phyloP scores from a whole-genome alignment of 305 asterid species.

The Fraxinus dipetala region DNA sequence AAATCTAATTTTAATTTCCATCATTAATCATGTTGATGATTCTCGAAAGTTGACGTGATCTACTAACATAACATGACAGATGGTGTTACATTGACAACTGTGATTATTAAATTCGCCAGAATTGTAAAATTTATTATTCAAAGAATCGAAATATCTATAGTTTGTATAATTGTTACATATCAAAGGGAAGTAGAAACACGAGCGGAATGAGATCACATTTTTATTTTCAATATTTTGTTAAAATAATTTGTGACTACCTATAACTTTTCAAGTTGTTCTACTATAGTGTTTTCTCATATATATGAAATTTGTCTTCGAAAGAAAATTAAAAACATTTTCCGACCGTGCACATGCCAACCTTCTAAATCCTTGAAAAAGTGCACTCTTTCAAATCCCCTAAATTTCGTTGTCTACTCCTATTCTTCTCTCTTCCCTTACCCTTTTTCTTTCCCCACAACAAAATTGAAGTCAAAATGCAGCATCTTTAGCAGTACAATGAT shows the following conservation, averaged over 20 bases:
- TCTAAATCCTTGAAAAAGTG: not conserved
- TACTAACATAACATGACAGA: not conserved
- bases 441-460: not conserved
- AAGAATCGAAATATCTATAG: not conserved
- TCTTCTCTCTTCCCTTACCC: not conserved
- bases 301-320: not conserved
- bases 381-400: not conserved
- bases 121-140: not conserved
- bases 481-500: slow-evolving; percentile 1
- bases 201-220: not conserved
- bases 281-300: too few relatives aligned
- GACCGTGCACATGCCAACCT: not conserved
- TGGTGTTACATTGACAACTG: not conserved
- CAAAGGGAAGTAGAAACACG: not conserved
- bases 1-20: too few relatives aligned
- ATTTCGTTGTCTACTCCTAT: not conserved
- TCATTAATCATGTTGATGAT: not conserved
- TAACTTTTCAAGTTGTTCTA: not conserved
- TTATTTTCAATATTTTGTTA: not conserved
- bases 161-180: not conserved
- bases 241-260: not conserved
- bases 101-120: too few relatives aligned
- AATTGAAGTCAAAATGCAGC: slow-evolving; percentile 7
- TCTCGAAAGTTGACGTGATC: not conserved
- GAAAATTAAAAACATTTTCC: not conserved